Evolutionary conservation across 768 basidiomycete species (phyloP), one percentile per base, ranked within the genome.

Genomic region (Trametes punicea): DNA sequence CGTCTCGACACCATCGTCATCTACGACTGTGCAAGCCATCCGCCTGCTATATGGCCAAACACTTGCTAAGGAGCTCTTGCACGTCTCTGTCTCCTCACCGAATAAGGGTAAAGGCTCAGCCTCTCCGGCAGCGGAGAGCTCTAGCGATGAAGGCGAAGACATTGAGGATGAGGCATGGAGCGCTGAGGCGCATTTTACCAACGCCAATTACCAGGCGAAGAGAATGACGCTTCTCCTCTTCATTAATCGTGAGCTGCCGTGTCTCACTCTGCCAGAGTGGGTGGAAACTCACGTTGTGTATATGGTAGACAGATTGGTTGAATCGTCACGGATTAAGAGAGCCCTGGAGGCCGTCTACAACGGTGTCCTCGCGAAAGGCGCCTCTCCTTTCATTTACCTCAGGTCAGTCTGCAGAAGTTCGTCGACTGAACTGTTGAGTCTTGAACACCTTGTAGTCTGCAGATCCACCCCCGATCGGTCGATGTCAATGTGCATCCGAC

Each of bases 401-500:
- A 93, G 92, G 94, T 93, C 56, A n/a, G 74, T 59, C 30, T 25
- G 16, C 25, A 33, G 10, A 13, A n/a, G n/a, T n/a, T 10, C 25
- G 16, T 34, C 44, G 36, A 6, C 15, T 20, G 15, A 11, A 8
- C n/a, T 25, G 8, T 29, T 20, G 16, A 25, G 6, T 34, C 15
- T n/a, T 6, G 38, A 25, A 30, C 33, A 4, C 31, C 53, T 11
- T 25, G 9, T 57, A 95, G 94, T 62, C 70, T 98, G 39, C 77
- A 85, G 38, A 86, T 98, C 62, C 87, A 93, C 58, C 93, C 94
- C 0, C 80, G 83, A 27, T 84, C 88, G 23, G 88, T 99, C 16
- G 97, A 99, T 64, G 95, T 98, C 51, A 99, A 99, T 64, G 93
- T 98, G 7, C 95, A 98, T 67, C 97, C 96, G 0, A 98, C 97